Percentiles rank a stretch among this genome's conserved stretches.
These are phyloP conservation scores for Aspergillus hiratsukae DNA, from an alignment of 2,329 filamentous ascomycete genomes.

Conservation along the genomic window DNA sequence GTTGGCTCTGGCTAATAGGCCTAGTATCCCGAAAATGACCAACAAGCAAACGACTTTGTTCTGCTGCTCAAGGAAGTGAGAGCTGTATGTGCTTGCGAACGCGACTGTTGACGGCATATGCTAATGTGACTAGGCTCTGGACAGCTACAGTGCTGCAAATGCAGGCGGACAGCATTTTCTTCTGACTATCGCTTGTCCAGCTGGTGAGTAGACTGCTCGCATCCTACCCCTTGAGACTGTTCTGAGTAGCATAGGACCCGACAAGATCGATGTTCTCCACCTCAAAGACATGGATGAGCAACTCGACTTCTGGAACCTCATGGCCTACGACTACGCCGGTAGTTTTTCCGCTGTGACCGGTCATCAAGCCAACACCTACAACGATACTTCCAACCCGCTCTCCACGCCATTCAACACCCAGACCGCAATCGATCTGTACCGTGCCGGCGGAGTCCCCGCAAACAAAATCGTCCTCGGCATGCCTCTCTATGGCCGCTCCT, in stretches of 20 bases:
- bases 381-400: slow-evolving; percentile 51
- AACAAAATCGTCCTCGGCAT: slow-evolving; percentile 83
- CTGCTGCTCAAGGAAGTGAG: slow-evolving; percentile 29
- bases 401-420: slow-evolving; percentile 76
- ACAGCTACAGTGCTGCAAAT: slow-evolving; percentile 37
- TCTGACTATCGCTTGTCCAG: slow-evolving; percentile 45
- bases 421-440: slow-evolving; percentile 68
- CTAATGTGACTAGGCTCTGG: slow-evolving; percentile 29
- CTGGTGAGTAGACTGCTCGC: slow-evolving; percentile 23
- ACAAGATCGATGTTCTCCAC: slow-evolving; percentile 42
- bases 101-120: too few relatives aligned
- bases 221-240: neutral
- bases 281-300: slow-evolving; percentile 44
- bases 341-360: slow-evolving; percentile 69
- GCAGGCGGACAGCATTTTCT: slow-evolving; percentile 40
- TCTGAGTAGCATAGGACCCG: slow-evolving; percentile 28
- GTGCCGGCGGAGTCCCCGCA: slow-evolving; percentile 56
- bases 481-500: slow-evolving; percentile 86
- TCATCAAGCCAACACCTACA: slow-evolving; percentile 77
- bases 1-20: neutral
- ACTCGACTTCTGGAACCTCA: slow-evolving; percentile 54
- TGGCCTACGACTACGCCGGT: slow-evolving; percentile 85
- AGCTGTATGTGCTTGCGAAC: slow-evolving; percentile 19
- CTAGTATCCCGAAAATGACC: slow-evolving; percentile 30
- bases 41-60: slow-evolving; percentile 34